These are phyloP conservation scores for Ceratobasidium sp. DNA, from an alignment of 1,284 basidiomycete genomes.

Conservation along the genomic window DNA sequence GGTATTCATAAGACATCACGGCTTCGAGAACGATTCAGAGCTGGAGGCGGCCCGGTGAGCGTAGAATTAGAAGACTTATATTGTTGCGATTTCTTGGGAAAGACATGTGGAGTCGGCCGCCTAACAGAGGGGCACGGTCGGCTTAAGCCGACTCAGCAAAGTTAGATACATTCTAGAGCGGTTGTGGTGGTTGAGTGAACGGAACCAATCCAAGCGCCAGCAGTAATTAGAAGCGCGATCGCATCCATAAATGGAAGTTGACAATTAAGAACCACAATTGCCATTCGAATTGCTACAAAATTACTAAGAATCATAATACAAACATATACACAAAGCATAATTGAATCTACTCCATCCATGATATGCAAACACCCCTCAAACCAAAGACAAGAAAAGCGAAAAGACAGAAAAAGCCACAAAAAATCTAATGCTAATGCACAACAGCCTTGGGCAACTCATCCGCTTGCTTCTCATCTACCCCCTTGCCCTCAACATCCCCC, in stretches of 20 bases:
- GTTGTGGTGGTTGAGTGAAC: neutral
- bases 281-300: neutral
- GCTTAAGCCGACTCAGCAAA: too few species aligned
- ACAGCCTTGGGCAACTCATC: constrained; percentile 14
- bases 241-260: neutral
- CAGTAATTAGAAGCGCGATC: neutral
- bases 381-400: too few species aligned
- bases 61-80: too few species aligned
- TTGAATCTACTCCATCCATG: too few species aligned
- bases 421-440: constrained; percentile 7
- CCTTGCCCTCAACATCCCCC: constrained; percentile 36
- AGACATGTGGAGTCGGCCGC: too few species aligned
- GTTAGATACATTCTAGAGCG: neutral
- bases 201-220: neutral
- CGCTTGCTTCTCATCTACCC: constrained; percentile 15
- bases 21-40: constrained; percentile 27
- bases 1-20: neutral
- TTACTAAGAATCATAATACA: neutral
- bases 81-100: too few species aligned
- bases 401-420: neutral
- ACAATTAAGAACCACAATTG: too few species aligned
- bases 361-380: too few species aligned
- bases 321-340: too few species aligned
- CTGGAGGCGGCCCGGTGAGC: constrained; percentile 14
- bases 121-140: too few species aligned